Base-by-base conservation (phyloP, 2,329 filamentous ascomycete genomes). In the Epichloe gansuensis region DNA sequence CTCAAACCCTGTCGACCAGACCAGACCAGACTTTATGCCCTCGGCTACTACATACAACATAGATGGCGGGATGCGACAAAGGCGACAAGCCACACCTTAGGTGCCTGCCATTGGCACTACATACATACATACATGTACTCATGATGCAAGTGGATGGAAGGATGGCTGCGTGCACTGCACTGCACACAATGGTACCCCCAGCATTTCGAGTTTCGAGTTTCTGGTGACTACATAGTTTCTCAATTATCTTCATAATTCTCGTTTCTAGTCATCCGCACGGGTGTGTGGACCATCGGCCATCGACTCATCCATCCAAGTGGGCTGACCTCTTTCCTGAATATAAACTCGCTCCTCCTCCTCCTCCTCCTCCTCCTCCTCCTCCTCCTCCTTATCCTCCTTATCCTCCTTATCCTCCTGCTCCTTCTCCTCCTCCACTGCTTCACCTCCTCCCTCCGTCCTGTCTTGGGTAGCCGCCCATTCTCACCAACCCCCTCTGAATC, bases 281-380 rank as follows among this genome's bases (percentile, higher is more conserved):
- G 49, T 46, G 13, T 41, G 51, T 39, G 41, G 51, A 52, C 13
- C 34, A 25, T 39, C 34, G 39, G 15, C 46, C 12, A 5, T 28
- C 17, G 23, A 31, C 37, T 31, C 17, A 3, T 21, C n/a, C 23
- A 5, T 44, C 21, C 42, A 12, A n/a, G 17, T 42, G 35, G 23
- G 23, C 37, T 6, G 21, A 12, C 7, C 13, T 42, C 38, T 21
- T 21, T 37, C 4, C 12, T 44, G n/a, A 46, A 53, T 56, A 56
- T 56, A 56, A 54, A 48, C 54, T 41, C 37, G 48, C 3, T 44
- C 47, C 41, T 31, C 37, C 23, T 38, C 34, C 21, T 43, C 41
- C 5, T 11, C 31, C 28, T 21, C 25, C 17, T 3, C 15, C 31
- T 31, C 8, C 39, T 48, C n/a, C 37, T 35, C 12, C 12, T 44